These are phyloP conservation scores for Fusarium redolens DNA, from an alignment of 2,329 filamentous ascomycete genomes.

Conservation along the genomic window DNA sequence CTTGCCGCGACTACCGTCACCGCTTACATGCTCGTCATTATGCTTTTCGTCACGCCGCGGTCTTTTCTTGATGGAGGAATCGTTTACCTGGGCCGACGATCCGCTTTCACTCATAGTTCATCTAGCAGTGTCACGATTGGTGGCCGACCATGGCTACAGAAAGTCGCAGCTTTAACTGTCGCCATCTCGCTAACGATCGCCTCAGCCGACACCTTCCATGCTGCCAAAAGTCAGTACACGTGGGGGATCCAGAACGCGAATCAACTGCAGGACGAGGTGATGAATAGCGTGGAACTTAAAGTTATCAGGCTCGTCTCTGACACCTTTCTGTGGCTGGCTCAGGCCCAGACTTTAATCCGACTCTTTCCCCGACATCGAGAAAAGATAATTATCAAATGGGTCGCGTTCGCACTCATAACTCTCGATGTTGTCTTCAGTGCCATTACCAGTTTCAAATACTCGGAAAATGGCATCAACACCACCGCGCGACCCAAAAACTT, in stretches of 20 bases:
- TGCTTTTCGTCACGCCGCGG: constrained; percentile 93
- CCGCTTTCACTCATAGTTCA: constrained; percentile 87
- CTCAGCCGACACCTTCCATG: constrained; percentile 88
- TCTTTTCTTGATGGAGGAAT: constrained; percentile 90
- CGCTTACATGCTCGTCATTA: constrained; percentile 91
- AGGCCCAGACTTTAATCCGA: constrained; percentile 95
- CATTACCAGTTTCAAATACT: constrained; percentile 83
- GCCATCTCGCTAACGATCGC: constrained; percentile 92
- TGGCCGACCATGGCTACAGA: constrained; percentile 93
- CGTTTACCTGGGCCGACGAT: constrained; percentile 81
- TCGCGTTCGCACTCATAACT: constrained; percentile 91
- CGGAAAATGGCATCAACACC: constrained; percentile 61
- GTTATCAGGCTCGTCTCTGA: constrained; percentile 93
- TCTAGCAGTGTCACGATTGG: constrained; percentile 85
- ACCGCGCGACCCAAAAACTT: constrained; percentile 78
- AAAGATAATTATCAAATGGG: constrained; percentile 99
- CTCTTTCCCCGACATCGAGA: constrained; percentile 96
- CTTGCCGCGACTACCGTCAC: constrained; percentile 92
- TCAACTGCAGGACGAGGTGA: constrained; percentile 79
- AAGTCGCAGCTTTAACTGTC: constrained; percentile 78
- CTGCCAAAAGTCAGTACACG: constrained; percentile 84
- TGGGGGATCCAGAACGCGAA: constrained; percentile 83
- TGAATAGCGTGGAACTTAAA: constrained; percentile 86
- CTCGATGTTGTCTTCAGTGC: constrained; percentile 92
- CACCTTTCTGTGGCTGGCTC: constrained; percentile 96